phyloP scores from a whole-genome alignment of 441 rosid species.

The Eutrema salsugineum region DNA sequence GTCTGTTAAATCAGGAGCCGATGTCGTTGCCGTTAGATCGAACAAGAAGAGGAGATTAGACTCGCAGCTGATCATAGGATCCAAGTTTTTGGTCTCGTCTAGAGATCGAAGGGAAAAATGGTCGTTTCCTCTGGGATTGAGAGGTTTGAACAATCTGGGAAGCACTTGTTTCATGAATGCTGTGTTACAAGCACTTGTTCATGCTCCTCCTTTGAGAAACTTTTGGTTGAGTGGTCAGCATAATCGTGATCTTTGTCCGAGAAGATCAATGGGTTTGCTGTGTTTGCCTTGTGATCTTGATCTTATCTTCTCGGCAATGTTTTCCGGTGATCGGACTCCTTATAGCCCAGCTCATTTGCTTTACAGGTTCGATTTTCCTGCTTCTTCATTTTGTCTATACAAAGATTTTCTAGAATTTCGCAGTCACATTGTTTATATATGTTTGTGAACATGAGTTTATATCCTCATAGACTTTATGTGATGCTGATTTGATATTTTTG shows the following conservation, averaged over 20 bases:
- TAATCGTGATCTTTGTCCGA: slow-evolving; percentile 53
- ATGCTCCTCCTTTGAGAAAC: slow-evolving; percentile 72
- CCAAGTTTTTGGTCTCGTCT: slow-evolving; percentile 36
- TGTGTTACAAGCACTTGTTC: slow-evolving; percentile 83
- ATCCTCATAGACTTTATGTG: slow-evolving; percentile 6
- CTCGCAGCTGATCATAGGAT: slow-evolving; percentile 49
- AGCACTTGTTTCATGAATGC: slow-evolving; percentile 90
- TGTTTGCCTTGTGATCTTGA: slow-evolving; percentile 76
- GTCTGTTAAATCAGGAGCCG: slow-evolving; percentile 31
- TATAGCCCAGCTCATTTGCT: slow-evolving; percentile 88
- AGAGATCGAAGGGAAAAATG: slow-evolving; percentile 82
- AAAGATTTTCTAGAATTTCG: not conserved
- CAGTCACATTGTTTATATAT: slow-evolving; percentile 5
- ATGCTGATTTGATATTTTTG: slow-evolving; percentile 27
- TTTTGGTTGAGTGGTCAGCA: slow-evolving; percentile 71
- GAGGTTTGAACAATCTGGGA: slow-evolving; percentile 81
- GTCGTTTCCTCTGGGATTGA: slow-evolving; percentile 70
- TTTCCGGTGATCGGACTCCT: slow-evolving; percentile 72
- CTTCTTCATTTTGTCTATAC: not conserved
- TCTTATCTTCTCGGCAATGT: slow-evolving; percentile 61
- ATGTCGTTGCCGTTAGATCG: slow-evolving; percentile 49
- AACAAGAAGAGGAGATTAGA: slow-evolving; percentile 68
- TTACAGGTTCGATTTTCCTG: slow-evolving; percentile 47
- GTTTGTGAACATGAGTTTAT: not conserved
- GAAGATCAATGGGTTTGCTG: slow-evolving; percentile 40